Base-by-base conservation (phyloP, 2,329 filamentous ascomycete species). In the Pseudocercospora pini-densiflorae region DNA sequence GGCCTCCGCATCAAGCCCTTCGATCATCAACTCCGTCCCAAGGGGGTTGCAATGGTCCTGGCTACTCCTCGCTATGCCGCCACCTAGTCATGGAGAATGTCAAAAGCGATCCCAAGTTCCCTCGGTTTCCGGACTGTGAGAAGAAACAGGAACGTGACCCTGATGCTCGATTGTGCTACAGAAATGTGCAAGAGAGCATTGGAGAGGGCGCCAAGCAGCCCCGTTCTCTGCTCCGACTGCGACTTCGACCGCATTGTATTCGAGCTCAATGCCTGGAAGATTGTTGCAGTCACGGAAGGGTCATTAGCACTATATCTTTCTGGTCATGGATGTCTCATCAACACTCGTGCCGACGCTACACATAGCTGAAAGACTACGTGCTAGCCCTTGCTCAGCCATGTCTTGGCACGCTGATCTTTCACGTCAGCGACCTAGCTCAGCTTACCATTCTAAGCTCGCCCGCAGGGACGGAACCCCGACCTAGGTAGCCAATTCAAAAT, bases 381-480 rank as follows among this genome's bases (percentile, higher is more conserved):
- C 36, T 36, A 36, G 33, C 33, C 33, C 33, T 40, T 14, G 36
- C 36, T 40, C 21, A 54, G 51, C 51, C 24, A n/a, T n/a, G 16
- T 27, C 51, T 55, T 55, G 51, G 51, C 51, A 55, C 16, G 51
- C 21, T 27, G 51, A 55, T 55, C 51, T 31, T n/a, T 33, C 51
- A 55, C 51, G 16, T 33, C 27, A 31, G 51, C 51, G 27, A 33
- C n/a, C 40, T 43, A 55, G 51, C 51, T 55, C 47, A 12, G 19
- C 21, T 16, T 19, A 27, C 19, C 19, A 12, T 24, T 27, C 19
- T 27, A 12, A 51, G 47, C 24, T 51, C 9, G 24, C 21, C 21
- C 10, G 47, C 21, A 51, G 47, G 47, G 21, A 51, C 24, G 47
- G 21, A 51, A 24, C 21, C 47, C 47, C 14, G 24, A 51, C 47